Conservation (phyloP, 441 rosid genomes). For the Populus hybrid region DNA sequence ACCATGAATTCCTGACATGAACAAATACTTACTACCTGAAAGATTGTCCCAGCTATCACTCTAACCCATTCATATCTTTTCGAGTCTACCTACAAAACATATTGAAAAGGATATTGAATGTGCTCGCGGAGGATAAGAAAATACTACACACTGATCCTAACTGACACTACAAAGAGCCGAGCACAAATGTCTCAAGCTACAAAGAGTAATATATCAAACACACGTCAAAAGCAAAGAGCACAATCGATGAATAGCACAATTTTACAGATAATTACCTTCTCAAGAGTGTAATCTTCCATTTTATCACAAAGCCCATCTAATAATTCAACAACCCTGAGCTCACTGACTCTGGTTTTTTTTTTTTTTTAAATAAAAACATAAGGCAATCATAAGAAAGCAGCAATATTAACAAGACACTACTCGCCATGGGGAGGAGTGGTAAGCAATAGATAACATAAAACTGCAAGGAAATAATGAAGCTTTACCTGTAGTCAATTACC, state of each 20-base stretch:
- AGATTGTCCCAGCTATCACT: conserved; percentile 63
- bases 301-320: conserved; percentile 87
- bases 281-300: conserved; percentile 90
- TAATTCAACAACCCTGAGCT: conserved; percentile 86
- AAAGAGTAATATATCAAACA: background rate
- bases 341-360: conserved; percentile 54
- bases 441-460: background rate
- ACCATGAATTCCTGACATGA: background rate
- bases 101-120: conserved; percentile 9
- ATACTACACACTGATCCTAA: too few species aligned
- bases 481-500: conserved; percentile 84
- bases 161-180: background rate
- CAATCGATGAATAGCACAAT: conserved; percentile 10
- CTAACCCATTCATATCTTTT: conserved; percentile 57
- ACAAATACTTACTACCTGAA: conserved; percentile 39
- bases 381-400: background rate
- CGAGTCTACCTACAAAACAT: conserved; percentile 55
- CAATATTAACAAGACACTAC: background rate
- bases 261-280: conserved; percentile 45
- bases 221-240: conserved; percentile 1
- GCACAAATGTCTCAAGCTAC: background rate
- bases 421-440: too few species aligned
- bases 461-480: conserved; percentile 4
- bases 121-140: background rate
- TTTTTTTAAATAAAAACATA: background rate